phyloP scores from a whole-genome alignment of 208 protist species.

The Crithidia sp. region DNA sequence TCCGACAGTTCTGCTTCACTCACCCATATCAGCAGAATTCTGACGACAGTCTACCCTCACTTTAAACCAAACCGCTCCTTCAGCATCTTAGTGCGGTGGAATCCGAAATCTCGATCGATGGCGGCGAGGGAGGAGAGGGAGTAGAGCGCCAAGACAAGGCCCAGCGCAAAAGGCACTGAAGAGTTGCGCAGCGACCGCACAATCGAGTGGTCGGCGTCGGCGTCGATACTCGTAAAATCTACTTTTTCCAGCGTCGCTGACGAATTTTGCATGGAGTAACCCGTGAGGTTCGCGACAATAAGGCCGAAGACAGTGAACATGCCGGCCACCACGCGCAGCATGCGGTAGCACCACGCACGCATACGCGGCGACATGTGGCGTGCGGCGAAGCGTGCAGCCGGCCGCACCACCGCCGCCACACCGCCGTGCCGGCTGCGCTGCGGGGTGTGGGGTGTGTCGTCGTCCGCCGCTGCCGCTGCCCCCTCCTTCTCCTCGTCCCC shows the following conservation, averaged over 20 bases:
- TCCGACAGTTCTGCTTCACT: no score
- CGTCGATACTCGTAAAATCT: not conserved
- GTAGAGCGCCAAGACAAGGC: not conserved
- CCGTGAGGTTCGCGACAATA: conserved; percentile 68
- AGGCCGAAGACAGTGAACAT: conserved; percentile 42
- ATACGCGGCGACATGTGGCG: conserved; percentile 13
- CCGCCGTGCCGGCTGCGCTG: not conserved
- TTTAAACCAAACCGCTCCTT: not conserved
- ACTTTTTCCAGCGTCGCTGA: not conserved
- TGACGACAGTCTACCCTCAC: not conserved
- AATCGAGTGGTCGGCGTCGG: not conserved
- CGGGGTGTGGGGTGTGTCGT: not conserved
- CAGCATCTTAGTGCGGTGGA: not conserved
- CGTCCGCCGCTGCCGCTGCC: not conserved
- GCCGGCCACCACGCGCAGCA: conserved; percentile 37
- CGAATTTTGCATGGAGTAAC: conserved; percentile 40
- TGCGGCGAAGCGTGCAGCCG: conserved; percentile 14
- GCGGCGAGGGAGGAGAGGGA: not conserved
- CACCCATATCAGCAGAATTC: no score
- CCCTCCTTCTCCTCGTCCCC: not conserved
- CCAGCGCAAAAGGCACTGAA: not conserved
- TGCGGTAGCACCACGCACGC: conserved; percentile 20
- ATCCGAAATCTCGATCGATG: not conserved
- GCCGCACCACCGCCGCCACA: conserved; percentile 12
- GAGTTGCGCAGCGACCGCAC: not conserved